Evolutionary conservation across 2,329 filamentous ascomycete species (phyloP).

Genomic region (Ceratocystis ficicola): DNA sequence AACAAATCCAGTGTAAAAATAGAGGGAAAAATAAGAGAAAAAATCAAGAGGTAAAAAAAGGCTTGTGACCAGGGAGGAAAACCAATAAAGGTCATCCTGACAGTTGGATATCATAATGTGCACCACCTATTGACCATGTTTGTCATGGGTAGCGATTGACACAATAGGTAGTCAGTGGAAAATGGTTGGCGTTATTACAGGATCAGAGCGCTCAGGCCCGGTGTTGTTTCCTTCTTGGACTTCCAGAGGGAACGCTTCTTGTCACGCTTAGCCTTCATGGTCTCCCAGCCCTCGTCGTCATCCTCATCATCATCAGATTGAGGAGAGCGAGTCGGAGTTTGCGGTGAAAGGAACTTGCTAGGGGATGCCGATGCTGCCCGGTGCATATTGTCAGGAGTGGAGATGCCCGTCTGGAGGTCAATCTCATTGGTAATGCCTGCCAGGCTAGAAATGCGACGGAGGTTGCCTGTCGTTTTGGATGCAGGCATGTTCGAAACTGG

Average conservation of each 20-base stretch:
- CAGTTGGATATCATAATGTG: conserved; percentile 15
- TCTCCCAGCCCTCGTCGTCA: conserved; percentile 57
- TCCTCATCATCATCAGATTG: conserved; percentile 43
- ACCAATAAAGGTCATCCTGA: background rate
- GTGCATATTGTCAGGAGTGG: conserved; percentile 34
- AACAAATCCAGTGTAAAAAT: background rate
- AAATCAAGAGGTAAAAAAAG: background rate
- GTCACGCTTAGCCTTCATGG: conserved; percentile 57
- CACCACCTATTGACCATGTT: background rate
- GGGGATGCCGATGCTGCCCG: conserved; percentile 26
- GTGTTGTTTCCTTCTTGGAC: conserved; percentile 44
- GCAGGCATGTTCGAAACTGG: conserved; percentile 60
- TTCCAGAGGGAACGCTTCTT: conserved; percentile 56
- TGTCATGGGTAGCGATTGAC: background rate
- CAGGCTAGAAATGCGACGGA: conserved; percentile 16
- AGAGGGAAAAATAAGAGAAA: background rate
- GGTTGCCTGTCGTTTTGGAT: conserved; percentile 25
- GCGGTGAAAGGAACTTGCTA: conserved; percentile 25
- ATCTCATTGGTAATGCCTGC: conserved; percentile 24
- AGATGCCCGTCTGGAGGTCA: conserved; percentile 6
- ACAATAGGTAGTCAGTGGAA: background rate
- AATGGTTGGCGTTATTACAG: conserved; percentile 23
- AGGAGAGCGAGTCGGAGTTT: conserved; percentile 30
- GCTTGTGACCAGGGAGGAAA: background rate
- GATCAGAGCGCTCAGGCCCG: conserved; percentile 40